Evolutionary conservation across 805 yeast genomes (phyloP), one percentile per base, ranked within the genome.

Genomic region (Lachancea quebecensis): DNA sequence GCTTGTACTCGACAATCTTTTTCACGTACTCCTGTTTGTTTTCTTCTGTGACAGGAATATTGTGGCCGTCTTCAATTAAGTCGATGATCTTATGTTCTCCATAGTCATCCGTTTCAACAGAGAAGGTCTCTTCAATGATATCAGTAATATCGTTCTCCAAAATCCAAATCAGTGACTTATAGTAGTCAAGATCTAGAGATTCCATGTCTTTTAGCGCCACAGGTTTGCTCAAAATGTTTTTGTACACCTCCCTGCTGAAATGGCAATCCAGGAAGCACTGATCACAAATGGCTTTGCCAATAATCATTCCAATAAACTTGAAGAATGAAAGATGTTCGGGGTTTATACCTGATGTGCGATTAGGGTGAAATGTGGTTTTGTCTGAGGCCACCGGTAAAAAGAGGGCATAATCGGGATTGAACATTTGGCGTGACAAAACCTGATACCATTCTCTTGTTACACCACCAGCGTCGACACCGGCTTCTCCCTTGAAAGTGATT

Each of bases 381-480:
- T 91, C 98, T 7, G 95, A 78, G 0, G 95, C 85, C 37, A 89
- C 95, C 0, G 98, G 96, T 1, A 84, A 72, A 61, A 91, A 93
- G 50, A 93, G 68, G 0, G 96, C 97, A 67, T 89, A 89, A 57
- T 88, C 95, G 0, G 98, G 95, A 60, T 91, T 89, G 68, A 93
- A 88, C 87, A 93, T 90, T 62, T 91, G 97, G 50, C 96, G 74
- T 0, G 96, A 81, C 39, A 93, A 66, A 4, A 90, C 95, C 61
- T 90, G 97, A 58, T 83, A 90, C 99, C 99, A 93, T 63, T 93
- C 99, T 58, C 99, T 74, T 0, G 97, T 86, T 12, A 93, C 82
- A 35, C 99, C 99, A 54, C 99, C 99, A 2, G 96, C 99, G 71
- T 93, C 99, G 40, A 93, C 86, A 54, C 98, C 99, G 44, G 84